Evolutionary conservation across 75 land plant species (phyloP), one percentile per base, ranked within the genome.

Genomic region (Sequoiadendron giganteum): DNA sequence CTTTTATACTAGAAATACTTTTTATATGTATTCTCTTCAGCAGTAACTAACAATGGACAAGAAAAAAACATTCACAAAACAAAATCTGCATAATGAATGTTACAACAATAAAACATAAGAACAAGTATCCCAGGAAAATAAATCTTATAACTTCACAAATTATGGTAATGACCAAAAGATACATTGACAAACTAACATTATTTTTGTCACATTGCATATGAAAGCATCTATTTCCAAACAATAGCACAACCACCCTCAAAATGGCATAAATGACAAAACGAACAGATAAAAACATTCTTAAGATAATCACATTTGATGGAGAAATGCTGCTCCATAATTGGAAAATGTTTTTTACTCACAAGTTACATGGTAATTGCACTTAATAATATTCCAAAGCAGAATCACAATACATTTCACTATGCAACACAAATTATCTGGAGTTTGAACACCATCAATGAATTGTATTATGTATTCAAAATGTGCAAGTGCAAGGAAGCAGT

Each of bases 61-160:
- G 47, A 82, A 47, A 42, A 14, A 14, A 47, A 47, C 15, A 82
- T 47, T 82, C 84, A 43, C n/a, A 82, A 79, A 47, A 11, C 3
- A 47, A 36, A 47, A 42, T 39, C 52, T 82, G 49, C 84, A 82
- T 82, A 82, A n/a, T 82, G 34, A 82, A 45, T 82, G 77, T 47
- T 28, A 82, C 30, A 82, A 82, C 49, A 82, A 82, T 48, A 47
- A 82, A 82, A 18, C 10, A 80, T 40, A 80, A 16, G 18, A 15
- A 38, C 21, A 78, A 72, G 13, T 77, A 36, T 36, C 15, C 14
- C 32, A 77, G 13, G 1, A 77, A 77, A 32, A 77, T 3, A 68
- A 34, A 36, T 32, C 1, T 10, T 77, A 77, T 11, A 32, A 14
- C 18, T 34, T 77, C 38, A 77, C 42, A 77, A 38, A 77, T 0